Base-by-base conservation (phyloP, 129 eudicot genomes). In the Escallonia herrerae region DNA sequence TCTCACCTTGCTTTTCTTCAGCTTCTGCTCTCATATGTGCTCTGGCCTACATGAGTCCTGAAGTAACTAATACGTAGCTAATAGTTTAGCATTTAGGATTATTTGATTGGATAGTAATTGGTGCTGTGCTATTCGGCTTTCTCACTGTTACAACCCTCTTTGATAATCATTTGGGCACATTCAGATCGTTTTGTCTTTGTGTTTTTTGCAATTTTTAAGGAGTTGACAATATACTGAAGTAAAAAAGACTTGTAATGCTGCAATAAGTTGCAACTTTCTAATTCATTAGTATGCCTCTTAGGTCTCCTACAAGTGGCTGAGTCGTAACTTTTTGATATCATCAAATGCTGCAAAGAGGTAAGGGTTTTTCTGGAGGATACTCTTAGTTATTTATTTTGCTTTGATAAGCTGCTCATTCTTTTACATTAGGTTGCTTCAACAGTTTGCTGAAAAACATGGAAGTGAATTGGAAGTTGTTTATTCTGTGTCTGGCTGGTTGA, bases 251-350 rank as follows among this genome's bases (percentile, higher is more conserved):
- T 22, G 33, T 22, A 22, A 22, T 22, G 33, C 33, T 22, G 33
- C 33, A 22, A 22, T 22, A 22, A 22, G 33, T 22, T 22, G 33
- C 33, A 22, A 22, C 33, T 22, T 22, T 22, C 33, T 22, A 22
- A 22, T 22, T 7, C 2, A 10, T 51, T 63, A 11, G 15, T 51
- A 8, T 53, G 63, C 44, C 53, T 43, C 11, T 44, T 76, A 93
- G 99, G 96, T 93, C 77, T 93, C 96, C 14, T 93, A 93, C 79
- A 93, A 93, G 77, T 93, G 99, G 99, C 66, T 93, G 47, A 93
- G 99, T 80, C 88, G 96, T 42, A 93, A 93, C 55, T 86, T 83
- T 72, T 80, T 83, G 81, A 90, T 93, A 75, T 72, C 99, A 49
- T 93, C 99, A 40, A 76, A 93, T 76, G 79, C 82, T 66, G 91